These are phyloP conservation scores for Albizia julibrissin DNA, from an alignment of 306 rosid genomes.

Conservation along the genomic window DNA sequence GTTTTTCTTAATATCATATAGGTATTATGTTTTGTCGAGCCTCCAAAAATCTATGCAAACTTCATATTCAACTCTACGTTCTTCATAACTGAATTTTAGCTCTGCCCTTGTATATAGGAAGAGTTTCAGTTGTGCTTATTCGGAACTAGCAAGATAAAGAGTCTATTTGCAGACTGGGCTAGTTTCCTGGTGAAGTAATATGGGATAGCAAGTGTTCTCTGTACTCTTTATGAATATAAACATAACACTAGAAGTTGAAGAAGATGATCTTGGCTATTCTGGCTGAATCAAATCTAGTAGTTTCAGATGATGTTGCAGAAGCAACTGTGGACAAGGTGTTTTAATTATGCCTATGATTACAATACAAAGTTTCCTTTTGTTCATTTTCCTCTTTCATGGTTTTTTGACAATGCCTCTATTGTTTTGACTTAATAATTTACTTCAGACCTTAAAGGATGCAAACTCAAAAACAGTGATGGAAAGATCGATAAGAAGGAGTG, in stretches of 20 bases:
- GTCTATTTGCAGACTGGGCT: constrained; percentile 54
- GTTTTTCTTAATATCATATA: no score
- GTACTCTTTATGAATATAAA: background rate
- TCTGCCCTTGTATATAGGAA: constrained; percentile 32
- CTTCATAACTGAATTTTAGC: background rate
- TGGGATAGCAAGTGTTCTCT: background rate
- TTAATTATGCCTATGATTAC: background rate
- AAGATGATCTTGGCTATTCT: constrained; percentile 76
- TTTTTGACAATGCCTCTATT: background rate
- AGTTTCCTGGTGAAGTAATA: constrained; percentile 23
- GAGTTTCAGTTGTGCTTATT: constrained; percentile 61
- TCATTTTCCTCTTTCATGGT: background rate
- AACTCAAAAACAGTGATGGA: constrained; percentile 74
- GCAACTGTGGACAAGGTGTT: constrained; percentile 67
- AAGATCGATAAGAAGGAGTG: constrained; percentile 72
- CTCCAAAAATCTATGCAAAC: background rate
- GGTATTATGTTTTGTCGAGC: background rate
- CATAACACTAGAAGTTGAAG: constrained; percentile 52
- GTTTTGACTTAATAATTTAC: constrained; percentile 14
- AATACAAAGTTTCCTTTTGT: constrained; percentile 15
- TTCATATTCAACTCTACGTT: background rate
- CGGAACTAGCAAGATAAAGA: constrained; percentile 47
- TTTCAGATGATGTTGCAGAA: constrained; percentile 57
- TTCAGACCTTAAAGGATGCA: constrained; percentile 64
- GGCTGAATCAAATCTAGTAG: constrained; percentile 54